Percentiles rank a stretch among this genome's conserved stretches.
phyloP scores from a whole-genome alignment of 441 rosid genomes.

The Bocquillonia castaneifolia region DNA sequence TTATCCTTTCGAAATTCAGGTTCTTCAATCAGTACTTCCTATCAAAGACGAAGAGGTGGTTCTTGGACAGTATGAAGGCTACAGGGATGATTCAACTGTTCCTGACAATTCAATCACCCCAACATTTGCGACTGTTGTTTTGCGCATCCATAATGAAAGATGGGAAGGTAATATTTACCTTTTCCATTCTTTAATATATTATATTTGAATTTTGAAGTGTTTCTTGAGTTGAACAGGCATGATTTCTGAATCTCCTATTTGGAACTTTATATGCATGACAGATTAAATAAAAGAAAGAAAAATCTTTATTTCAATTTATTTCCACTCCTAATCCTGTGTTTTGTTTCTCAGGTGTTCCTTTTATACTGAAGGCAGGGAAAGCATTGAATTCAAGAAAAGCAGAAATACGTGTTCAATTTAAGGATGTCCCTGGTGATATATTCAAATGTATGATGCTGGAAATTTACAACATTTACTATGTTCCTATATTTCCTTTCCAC shows the following conservation, averaged over 20 bases:
- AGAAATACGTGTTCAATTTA: slow-evolving; percentile 92
- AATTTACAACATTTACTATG: slow-evolving; percentile 6
- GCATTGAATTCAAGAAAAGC: slow-evolving; percentile 94
- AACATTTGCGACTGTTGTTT: slow-evolving; percentile 80
- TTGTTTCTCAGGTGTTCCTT: slow-evolving; percentile 77
- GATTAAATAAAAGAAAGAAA: slow-evolving; percentile 8
- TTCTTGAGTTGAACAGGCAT: neutral
- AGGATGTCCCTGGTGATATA: slow-evolving; percentile 98
- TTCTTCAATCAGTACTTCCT: slow-evolving; percentile 89
- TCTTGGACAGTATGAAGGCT: slow-evolving; percentile 94
- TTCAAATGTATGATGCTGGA: slow-evolving; percentile 58
- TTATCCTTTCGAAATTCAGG: slow-evolving; percentile 43
- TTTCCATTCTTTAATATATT: neutral
- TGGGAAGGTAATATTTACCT: slow-evolving; percentile 75
- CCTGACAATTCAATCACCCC: slow-evolving; percentile 90
- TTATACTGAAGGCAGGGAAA: slow-evolving; percentile 93
- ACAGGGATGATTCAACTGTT: slow-evolving; percentile 87
- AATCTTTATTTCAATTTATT: slow-evolving; percentile 13
- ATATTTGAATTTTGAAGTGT: neutral
- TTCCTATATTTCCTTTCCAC: neutral
- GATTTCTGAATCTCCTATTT: slow-evolving; percentile 5
- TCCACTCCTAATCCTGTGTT: slow-evolving; percentile 6
- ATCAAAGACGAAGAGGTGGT: slow-evolving; percentile 88
- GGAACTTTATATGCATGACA: neutral
- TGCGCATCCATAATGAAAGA: slow-evolving; percentile 89